phyloP scores from a whole-genome alignment of 352 stramenopile species.

The Phytophthora melonis region DNA sequence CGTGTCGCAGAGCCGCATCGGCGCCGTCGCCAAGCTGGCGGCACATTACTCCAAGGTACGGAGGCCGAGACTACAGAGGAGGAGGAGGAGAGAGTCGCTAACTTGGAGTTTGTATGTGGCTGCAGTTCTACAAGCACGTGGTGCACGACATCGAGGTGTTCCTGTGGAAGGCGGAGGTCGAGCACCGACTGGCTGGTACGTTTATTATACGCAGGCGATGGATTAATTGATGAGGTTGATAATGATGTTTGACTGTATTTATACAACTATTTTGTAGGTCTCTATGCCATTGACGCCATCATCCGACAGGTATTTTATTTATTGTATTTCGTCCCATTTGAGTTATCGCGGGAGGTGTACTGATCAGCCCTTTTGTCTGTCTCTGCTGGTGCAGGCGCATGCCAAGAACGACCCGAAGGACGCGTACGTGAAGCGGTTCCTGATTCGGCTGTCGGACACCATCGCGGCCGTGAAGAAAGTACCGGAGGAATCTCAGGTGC shows the following conservation, averaged over 20 bases:
- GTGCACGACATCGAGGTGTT: slow-evolving; percentile 89
- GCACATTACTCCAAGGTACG: slow-evolving; percentile 74
- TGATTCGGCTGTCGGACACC: slow-evolving; percentile 78
- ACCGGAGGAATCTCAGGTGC: slow-evolving; percentile 66
- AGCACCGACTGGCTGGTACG: slow-evolving; percentile 81
- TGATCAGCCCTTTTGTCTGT: not conserved
- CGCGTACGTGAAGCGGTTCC: slow-evolving; percentile 81
- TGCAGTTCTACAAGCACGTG: slow-evolving; percentile 88
- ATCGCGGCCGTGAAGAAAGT: slow-evolving; percentile 78
- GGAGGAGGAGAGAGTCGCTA: not conserved
- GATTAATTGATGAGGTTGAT: not conserved
- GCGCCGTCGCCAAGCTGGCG: slow-evolving; percentile 71
- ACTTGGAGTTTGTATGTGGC: slow-evolving; percentile 33
- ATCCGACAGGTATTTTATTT: slow-evolving; percentile 66
- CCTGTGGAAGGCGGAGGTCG: slow-evolving; percentile 84
- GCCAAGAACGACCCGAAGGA: slow-evolving; percentile 73
- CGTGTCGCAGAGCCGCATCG: slow-evolving; percentile 82
- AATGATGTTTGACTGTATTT: slow-evolving; percentile 1
- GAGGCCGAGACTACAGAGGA: too few relatives aligned
- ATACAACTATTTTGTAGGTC: slow-evolving; percentile 41
- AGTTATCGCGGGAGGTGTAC: too few relatives aligned
- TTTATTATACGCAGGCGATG: not conserved
- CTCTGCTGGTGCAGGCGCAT: slow-evolving; percentile 52
- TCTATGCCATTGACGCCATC: slow-evolving; percentile 88
- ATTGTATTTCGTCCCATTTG: too few relatives aligned